phyloP scores from a whole-genome alignment of 108 stramenopile species.

The Cyclostephanos invisitatus region DNA sequence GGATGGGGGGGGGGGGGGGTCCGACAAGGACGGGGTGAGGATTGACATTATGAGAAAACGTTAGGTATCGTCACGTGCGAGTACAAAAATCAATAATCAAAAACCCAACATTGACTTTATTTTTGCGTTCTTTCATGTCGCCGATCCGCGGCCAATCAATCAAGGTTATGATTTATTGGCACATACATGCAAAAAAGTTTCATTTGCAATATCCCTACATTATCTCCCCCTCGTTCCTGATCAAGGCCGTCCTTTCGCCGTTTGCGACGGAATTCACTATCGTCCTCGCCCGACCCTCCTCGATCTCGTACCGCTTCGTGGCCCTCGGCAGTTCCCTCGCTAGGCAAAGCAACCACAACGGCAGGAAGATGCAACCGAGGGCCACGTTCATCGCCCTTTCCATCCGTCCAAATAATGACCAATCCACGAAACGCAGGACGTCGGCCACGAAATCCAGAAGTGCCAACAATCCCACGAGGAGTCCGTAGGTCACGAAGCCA shows the following conservation, averaged over 20 bases:
- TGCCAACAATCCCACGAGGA: conserved; percentile 55
- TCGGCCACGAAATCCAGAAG: conserved; percentile 66
- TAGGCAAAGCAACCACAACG: conserved; percentile 62
- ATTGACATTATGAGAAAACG: neutral
- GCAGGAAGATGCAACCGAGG: conserved; percentile 61
- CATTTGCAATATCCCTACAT: conserved; percentile 5
- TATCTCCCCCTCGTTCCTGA: conserved; percentile 13
- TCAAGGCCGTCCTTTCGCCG: conserved; percentile 10
- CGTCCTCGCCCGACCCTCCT: conserved; percentile 7
- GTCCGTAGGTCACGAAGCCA: conserved; percentile 55
- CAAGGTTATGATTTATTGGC: no score
- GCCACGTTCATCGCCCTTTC: conserved; percentile 49
- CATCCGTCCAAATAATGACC: conserved; percentile 47
- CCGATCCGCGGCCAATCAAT: no score
- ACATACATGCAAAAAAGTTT: no score
- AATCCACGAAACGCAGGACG: conserved; percentile 59
- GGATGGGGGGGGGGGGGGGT: no score
- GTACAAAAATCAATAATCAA: no score
- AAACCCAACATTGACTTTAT: neutral
- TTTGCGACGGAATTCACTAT: neutral
- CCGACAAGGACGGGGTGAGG: no score
- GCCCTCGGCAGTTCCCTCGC: conserved; percentile 57
- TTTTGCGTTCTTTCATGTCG: no score
- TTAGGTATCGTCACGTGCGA: neutral
- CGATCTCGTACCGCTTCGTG: conserved; percentile 31